A percentile compares a stretch with the other conserved stretches of the same genome.
These are phyloP conservation scores for Trametes polyzona DNA, from an alignment of 1,284 basidiomycete species.

Conservation along the genomic window DNA sequence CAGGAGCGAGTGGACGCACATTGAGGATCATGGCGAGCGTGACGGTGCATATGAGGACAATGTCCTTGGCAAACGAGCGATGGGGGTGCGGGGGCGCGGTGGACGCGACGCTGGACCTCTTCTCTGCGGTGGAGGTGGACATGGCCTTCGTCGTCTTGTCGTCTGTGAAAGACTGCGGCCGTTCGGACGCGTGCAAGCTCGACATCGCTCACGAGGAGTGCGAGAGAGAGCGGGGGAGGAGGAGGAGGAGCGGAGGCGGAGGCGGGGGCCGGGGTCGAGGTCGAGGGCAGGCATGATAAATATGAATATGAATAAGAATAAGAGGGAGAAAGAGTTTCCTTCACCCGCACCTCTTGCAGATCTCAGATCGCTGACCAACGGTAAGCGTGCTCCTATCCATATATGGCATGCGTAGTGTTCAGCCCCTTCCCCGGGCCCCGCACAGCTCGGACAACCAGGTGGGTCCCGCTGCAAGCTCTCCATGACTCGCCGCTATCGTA, in stretches of 20 bases:
- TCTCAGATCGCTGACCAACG: background rate
- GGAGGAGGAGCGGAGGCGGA: background rate
- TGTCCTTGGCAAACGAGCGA: constrained; percentile 14
- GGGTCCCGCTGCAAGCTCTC: background rate
- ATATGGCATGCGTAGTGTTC: background rate
- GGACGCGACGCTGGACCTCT: background rate
- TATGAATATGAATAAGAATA: background rate
- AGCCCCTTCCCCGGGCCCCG: background rate
- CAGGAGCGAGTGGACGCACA: constrained; percentile 26
- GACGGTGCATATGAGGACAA: constrained; percentile 35
- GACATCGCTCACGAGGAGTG: background rate
- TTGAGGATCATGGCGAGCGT: constrained; percentile 41
- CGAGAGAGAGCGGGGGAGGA: background rate
- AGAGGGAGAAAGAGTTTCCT: background rate
- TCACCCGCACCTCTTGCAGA: background rate
- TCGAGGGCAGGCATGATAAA: background rate
- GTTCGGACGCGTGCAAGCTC: background rate
- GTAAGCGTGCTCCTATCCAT: background rate
- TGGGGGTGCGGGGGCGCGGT: background rate
- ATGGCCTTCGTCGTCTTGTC: background rate
- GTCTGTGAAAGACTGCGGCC: background rate
- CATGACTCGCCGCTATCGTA: background rate
- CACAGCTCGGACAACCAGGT: background rate
- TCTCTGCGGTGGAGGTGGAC: background rate
- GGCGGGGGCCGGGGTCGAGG: background rate